A percentile compares a stretch with the other conserved stretches of the same genome.
phyloP scores from a whole-genome alignment of 1,284 basidiomycete genomes.

The Ustilago shanxiensis region DNA sequence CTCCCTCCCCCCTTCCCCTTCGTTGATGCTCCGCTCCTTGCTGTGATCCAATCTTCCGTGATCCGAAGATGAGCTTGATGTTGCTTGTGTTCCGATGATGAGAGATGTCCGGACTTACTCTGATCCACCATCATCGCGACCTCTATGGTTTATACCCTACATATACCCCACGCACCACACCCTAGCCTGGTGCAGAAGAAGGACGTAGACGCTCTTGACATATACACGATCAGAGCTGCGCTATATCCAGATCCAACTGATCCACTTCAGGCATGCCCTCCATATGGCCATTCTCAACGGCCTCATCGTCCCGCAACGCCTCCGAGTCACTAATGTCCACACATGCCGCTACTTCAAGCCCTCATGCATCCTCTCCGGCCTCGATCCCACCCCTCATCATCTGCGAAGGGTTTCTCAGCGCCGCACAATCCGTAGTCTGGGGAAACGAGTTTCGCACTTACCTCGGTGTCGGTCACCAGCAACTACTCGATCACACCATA shows the following conservation, averaged over 20 bases:
- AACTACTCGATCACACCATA: slow-evolving; percentile 25
- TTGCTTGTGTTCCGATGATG: slow-evolving; percentile 1
- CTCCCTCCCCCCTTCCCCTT: background rate
- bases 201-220: background rate
- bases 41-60: background rate
- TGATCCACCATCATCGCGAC: background rate
- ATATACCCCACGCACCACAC: background rate
- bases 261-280: slow-evolving; percentile 1
- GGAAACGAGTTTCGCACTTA: slow-evolving; percentile 65
- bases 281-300: slow-evolving; percentile 9
- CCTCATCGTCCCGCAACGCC: background rate
- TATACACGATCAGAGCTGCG: slow-evolving; percentile 4
- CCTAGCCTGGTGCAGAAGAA: background rate
- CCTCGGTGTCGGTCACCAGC: slow-evolving; percentile 44
- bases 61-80: slow-evolving; percentile 3
- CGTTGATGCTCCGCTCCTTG: background rate
- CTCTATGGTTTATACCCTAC: background rate
- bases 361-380: background rate
- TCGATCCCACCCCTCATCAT: slow-evolving; percentile 73
- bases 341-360: background rate
- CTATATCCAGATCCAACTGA: background rate
- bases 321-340: background rate
- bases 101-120: background rate
- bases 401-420: slow-evolving; percentile 75
- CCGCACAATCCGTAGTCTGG: slow-evolving; percentile 72